These are phyloP conservation scores for Melaleuca alternifolia DNA, from an alignment of 345 rosid genomes.

Conservation along the genomic window DNA sequence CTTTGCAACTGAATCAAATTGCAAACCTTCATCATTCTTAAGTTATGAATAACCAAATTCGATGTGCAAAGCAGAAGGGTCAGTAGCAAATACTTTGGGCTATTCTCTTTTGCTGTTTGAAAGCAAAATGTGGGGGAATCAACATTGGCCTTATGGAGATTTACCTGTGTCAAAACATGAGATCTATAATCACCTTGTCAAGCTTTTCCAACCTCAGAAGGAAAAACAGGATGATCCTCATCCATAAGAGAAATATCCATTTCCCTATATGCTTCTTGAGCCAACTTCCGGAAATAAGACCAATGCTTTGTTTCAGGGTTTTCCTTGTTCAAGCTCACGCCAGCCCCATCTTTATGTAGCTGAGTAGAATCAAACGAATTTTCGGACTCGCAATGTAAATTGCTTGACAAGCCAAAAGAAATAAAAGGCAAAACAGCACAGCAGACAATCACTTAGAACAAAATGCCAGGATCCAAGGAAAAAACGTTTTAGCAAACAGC, in stretches of 20 bases:
- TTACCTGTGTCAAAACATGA: conserved; percentile 23
- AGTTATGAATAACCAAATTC: conserved; percentile 13
- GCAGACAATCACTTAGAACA: background rate
- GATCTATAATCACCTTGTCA: conserved; percentile 16
- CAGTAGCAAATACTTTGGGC: conserved; percentile 16
- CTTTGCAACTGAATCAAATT: conserved; percentile 55
- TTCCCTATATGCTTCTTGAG: conserved; percentile 40
- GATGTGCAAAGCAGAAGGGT: conserved; percentile 6
- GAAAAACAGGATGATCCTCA: conserved; percentile 36
- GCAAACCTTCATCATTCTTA: conserved; percentile 46
- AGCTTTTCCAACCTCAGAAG: conserved; percentile 17
- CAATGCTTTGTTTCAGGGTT: conserved; percentile 63
- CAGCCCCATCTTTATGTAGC: conserved; percentile 46
- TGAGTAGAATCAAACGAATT: conserved; percentile 28
- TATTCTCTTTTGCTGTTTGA: conserved; percentile 18
- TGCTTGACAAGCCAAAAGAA: background rate
- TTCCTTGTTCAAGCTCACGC: conserved; percentile 56
- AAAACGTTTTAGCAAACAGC: background rate
- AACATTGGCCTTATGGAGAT: conserved; percentile 1
- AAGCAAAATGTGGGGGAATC: conserved; percentile 12
- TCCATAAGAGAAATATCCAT: conserved; percentile 44
- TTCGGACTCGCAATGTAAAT: conserved; percentile 12
- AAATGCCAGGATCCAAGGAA: background rate
- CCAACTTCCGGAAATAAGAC: conserved; percentile 84
- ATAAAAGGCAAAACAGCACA: background rate